Base-by-base conservation (phyloP, 352 stramenopile species). In the Proteromonas lacertae region DNA sequence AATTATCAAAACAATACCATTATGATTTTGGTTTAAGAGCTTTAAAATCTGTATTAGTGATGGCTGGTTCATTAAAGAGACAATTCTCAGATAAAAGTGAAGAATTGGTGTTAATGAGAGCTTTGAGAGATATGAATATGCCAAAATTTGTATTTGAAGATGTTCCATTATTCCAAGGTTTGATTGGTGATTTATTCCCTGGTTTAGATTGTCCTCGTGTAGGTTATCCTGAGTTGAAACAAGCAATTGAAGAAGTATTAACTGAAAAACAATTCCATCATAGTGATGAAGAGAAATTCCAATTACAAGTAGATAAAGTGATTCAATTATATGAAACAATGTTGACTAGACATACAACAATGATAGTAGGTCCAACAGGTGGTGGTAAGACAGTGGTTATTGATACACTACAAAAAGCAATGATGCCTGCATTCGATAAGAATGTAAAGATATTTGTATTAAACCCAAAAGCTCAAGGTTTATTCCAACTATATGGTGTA, bases 401-500 rank as follows among this genome's bases (percentile, higher is more conserved):
- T 14, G 21, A 38, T 24, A 38, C 32, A 1, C 44, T 77, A 0
- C 67, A 77, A 41, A 51, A 59, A 5, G 52, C 59, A 4, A 43
- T 79, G 13, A 58, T 62, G 5, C 36, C 38, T 21, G 50, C 51
- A 4, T 75, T 59, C 0, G 56, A 54, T 13, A 65, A 60, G 0
- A 59, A 54, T 4, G 59, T 79, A 42, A 56, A 62, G n/a, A 57
- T 66, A 44, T 51, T 76, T 31, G 32, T 34, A 13, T 55, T 62
- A 46, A 62, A 62, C 38, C 53, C 53, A 8, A 62, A 62, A 49
- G 69, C 76, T 0, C 88, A 90, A 38, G 60, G 69, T 12, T 69
- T 69, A 0, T 67, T 71, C 5, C 73, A 91, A 48, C 86, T 90
- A 71, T 91, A 86, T 40, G 76, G 76, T n/a, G 72, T 90, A 53